phyloP scores from a whole-genome alignment of 108 stramenopile species.

The Pseudonitzschia delicatissima region DNA sequence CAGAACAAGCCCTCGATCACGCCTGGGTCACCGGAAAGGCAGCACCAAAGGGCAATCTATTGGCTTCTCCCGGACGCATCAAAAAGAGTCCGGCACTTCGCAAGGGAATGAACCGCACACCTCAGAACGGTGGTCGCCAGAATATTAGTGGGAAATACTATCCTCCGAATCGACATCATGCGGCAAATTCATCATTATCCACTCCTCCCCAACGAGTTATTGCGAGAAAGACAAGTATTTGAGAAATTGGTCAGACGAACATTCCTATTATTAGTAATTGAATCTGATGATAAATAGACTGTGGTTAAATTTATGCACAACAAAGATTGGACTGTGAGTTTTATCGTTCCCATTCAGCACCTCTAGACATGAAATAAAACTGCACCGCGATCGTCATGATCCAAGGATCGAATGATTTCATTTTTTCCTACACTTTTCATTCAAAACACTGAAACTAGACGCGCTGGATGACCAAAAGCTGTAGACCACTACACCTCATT shows the following conservation, averaged over 20 bases:
- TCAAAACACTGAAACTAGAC: too few relatives aligned
- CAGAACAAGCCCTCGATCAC: constrained; percentile 92
- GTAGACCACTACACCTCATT: too few relatives aligned
- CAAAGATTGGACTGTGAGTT: too few relatives aligned
- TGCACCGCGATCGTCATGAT: too few relatives aligned
- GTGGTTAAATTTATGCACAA: too few relatives aligned
- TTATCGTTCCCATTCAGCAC: too few relatives aligned
- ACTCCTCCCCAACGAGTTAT: constrained; percentile 23
- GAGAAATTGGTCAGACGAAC: background rate
- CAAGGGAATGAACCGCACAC: constrained; percentile 22
- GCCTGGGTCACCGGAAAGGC: constrained; percentile 92
- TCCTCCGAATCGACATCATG: constrained; percentile 24
- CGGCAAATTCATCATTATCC: constrained; percentile 8
- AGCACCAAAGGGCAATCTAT: constrained; percentile 61
- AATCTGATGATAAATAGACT: background rate
- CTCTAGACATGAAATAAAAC: too few relatives aligned
- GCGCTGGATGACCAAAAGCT: too few relatives aligned
- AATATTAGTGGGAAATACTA: constrained; percentile 14
- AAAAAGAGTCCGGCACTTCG: constrained; percentile 52
- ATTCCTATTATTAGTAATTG: too few relatives aligned
- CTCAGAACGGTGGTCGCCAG: constrained; percentile 10
- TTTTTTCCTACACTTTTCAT: too few relatives aligned
- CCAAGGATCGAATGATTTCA: too few relatives aligned
- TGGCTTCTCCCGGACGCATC: constrained; percentile 83
- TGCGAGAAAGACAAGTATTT: constrained; percentile 38